A percentile compares a stretch with the other conserved stretches of the same genome.
phyloP scores from a whole-genome alignment of 768 basidiomycete genomes.

The Naganishia randhawae region DNA sequence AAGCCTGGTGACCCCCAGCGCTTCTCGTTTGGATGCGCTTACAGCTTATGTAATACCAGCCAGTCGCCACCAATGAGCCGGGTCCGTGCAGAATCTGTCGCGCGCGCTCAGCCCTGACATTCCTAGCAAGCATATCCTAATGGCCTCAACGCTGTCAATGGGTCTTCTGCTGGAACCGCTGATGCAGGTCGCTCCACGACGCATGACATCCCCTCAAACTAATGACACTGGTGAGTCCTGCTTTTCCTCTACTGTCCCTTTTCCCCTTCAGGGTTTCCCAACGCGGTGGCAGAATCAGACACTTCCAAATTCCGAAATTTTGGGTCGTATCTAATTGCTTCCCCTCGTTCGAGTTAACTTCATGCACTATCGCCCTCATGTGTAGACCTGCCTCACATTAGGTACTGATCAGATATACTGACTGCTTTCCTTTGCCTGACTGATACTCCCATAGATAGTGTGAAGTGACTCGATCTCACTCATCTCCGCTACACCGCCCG shows the following conservation, averaged over 20 bases:
- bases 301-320: neutral
- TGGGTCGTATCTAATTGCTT: neutral
- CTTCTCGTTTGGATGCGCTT: neutral
- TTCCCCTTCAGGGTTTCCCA: neutral
- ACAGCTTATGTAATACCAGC: neutral
- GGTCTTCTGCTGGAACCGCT: too few relatives aligned
- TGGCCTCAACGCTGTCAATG: too few relatives aligned
- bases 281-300: neutral
- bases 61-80: neutral
- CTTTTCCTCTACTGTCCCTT: neutral
- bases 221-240: neutral
- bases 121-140: too few relatives aligned
- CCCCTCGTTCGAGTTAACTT: neutral
- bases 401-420: too few relatives aligned
- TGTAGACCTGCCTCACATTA: too few relatives aligned
- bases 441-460: neutral
- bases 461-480: neutral
- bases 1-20: neutral
- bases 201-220: too few relatives aligned
- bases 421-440: neutral
- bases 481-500: neutral
- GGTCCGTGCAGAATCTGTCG: slow-evolving; percentile 2
- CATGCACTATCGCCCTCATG: too few relatives aligned
- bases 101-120: too few relatives aligned
- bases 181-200: too few relatives aligned